phyloP scores from a whole-genome alignment of 176 grass and related monocot species.

The Coix lacrymajobi region DNA sequence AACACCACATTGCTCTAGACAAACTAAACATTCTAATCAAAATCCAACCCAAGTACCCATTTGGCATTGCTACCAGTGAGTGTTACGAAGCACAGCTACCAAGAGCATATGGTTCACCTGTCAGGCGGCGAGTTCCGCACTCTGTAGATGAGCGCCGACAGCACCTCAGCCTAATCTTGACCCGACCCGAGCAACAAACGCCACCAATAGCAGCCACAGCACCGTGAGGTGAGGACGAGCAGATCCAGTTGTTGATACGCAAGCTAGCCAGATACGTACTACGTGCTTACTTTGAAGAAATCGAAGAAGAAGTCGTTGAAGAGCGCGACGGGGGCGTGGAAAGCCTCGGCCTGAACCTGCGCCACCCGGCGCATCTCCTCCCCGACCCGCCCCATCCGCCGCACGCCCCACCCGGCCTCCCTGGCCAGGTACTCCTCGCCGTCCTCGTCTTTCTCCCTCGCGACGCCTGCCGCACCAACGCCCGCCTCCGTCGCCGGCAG shows the following conservation, averaged over 20 bases:
- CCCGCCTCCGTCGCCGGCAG: slow-evolving; percentile 36
- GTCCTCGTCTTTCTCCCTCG: not conserved
- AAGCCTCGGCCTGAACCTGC: slow-evolving; percentile 85
- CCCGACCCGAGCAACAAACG: slow-evolving; percentile 22
- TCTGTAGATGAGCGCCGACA: slow-evolving; percentile 79
- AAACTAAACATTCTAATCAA: not conserved
- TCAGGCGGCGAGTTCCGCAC: slow-evolving; percentile 71
- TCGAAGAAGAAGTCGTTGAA: slow-evolving; percentile 75
- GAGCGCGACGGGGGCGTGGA: slow-evolving; percentile 70
- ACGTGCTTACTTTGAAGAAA: slow-evolving; percentile 71
- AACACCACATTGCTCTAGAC: not conserved
- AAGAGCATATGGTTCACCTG: slow-evolving; percentile 47
- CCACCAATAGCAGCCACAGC: not conserved
- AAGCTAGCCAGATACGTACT: not conserved
- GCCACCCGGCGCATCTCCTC: slow-evolving; percentile 84
- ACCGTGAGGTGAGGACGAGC: slow-evolving; percentile 4
- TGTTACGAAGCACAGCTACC: not conserved
- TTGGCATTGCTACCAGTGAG: not conserved
- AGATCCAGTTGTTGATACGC: accelerated
- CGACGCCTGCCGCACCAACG: not conserved
- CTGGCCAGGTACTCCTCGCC: slow-evolving; percentile 40
- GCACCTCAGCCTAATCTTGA: slow-evolving; percentile 85
- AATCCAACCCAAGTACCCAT: not conserved
- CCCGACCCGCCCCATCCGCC: slow-evolving; percentile 53
- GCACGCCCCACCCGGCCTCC: slow-evolving; percentile 66